Evolutionary conservation across 2,329 filamentous ascomycete genomes (phyloP), one percentile per base, ranked within the genome.

Genomic region (Epichloe typhina): DNA sequence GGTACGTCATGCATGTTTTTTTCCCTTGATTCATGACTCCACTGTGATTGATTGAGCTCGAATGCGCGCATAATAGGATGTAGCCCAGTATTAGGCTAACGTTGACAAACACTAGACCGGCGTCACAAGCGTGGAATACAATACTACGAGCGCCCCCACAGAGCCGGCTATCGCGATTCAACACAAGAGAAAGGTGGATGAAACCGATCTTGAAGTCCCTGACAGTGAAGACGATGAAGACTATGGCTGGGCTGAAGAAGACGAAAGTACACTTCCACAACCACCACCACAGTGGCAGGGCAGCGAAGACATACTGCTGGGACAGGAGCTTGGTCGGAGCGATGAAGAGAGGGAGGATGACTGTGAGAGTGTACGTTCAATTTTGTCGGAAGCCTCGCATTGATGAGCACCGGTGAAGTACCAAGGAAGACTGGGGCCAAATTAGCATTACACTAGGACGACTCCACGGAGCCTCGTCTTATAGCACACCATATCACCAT

Each of bases 281-380:
- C 79, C 79, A n/a, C 79, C 79, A n/a, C 78, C 79, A 8, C 80
- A 83, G 61, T 83, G 79, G 78, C 80, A 83, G 64, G 80, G 80
- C 19, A 83, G 79, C 57, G 80, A 84, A 58, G 80, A 83, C 59
- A 67, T 82, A 43, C 66, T 83, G 37, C 67, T 82, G 4, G 73
- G 73, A 46, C 70, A 71, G 43, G 63, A 68, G 9, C 64, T 72
- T 47, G 69, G 69, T 26, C 65, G 67, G 45, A 69, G 67, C 51
- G 66, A 70, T 48, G 66, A 66, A 48, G 63, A 56, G 40, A 53
- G 55, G 31, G 52, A 54, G 35, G 52, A 56, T 19, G 56, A 53
- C 38, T 38, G 46, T 39, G 49, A 48, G 15, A 42, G 41, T 33
- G 37, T 21, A 33, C 40, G 46, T 49, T 47, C 52, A 31, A 47